phyloP scores from a whole-genome alignment of 208 protist species.

The Perkinsela sp. region DNA sequence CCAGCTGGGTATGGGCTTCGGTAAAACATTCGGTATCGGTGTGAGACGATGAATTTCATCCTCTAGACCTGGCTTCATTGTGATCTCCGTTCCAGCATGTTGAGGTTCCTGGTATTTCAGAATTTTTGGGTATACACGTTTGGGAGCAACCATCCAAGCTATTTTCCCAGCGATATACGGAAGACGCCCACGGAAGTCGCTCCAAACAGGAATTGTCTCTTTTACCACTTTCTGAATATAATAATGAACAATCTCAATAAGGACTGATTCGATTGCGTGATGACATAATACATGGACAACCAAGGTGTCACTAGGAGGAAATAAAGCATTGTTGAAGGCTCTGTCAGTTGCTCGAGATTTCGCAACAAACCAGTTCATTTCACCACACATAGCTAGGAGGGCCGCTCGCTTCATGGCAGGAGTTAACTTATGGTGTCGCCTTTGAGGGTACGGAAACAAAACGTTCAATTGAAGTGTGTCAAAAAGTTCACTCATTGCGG shows the following conservation, averaged over 20 bases:
- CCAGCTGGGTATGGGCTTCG: neutral
- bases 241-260: slow-evolving; percentile 27
- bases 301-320: slow-evolving; percentile 16
- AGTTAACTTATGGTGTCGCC: neutral
- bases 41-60: neutral
- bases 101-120: neutral
- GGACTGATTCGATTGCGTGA: slow-evolving; percentile 25
- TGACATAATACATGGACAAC: slow-evolving; percentile 35
- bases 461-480: neutral
- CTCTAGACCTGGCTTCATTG: neutral
- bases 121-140: neutral
- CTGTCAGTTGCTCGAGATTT: slow-evolving; percentile 7
- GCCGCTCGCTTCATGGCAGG: neutral
- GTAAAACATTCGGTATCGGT: neutral
- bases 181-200: slow-evolving; percentile 11
- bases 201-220: slow-evolving; percentile 25
- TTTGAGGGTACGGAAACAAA: neutral
- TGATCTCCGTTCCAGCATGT: neutral
- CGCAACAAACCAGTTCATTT: neutral
- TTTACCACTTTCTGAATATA: slow-evolving; percentile 29
- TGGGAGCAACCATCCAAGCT: neutral
- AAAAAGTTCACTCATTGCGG: neutral
- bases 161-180: neutral
- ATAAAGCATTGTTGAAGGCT: slow-evolving; percentile 15
- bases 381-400: neutral